Evolutionary conservation across 257 asterid species (phyloP).

Genomic region (Capsicum rhomboideum): DNA sequence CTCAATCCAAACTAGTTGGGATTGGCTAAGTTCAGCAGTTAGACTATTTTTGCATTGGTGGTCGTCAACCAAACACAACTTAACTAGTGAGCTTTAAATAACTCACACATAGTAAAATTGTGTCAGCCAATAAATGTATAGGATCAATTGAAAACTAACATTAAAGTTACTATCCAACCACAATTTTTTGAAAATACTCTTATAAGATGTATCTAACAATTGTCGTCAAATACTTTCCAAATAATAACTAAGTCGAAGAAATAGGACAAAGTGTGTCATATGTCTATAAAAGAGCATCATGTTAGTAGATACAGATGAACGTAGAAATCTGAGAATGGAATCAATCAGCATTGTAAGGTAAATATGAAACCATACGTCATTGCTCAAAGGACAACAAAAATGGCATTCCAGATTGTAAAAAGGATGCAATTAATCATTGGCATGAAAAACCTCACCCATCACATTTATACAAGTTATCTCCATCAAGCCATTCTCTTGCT

Average conservation of each 20-base stretch:
- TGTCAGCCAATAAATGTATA: neutral
- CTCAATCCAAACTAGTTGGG: neutral
- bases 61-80: neutral
- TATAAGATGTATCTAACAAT: neutral
- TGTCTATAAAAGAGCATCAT: neutral
- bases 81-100: neutral
- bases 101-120: neutral
- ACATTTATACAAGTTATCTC: slow-evolving; percentile 97
- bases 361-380: neutral
- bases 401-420: neutral
- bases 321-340: neutral
- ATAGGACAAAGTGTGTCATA: neutral
- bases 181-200: neutral
- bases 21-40: neutral
- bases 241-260: neutral
- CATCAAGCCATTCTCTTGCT: slow-evolving; percentile 84
- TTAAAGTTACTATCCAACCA: neutral
- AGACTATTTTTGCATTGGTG: neutral
- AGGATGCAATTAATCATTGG: neutral
- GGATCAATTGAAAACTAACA: neutral
- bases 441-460: slow-evolving; percentile 52
- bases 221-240: neutral
- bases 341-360: neutral
- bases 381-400: neutral
- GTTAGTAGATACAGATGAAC: neutral